Base-by-base conservation (phyloP, 345 rosid species). In the Ceriops zippeliana region DNA sequence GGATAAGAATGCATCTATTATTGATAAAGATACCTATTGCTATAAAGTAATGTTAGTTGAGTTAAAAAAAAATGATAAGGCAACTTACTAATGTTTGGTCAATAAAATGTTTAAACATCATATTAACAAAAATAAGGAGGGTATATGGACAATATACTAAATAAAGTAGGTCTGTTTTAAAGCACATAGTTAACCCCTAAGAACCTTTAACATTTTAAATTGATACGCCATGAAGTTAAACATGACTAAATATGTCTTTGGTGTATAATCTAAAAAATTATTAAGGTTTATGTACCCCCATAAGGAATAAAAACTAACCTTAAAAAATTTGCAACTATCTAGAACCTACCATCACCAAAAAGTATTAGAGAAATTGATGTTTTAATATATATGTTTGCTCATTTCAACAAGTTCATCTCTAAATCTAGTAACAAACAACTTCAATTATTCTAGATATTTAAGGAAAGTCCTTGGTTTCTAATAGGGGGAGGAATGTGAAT, bases 401-500 rank as follows among this genome's bases (percentile, higher is more conserved):
- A 58, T 5, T 2, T 61, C 0, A 19, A 2, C 1, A 5, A 1
- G 37, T 61, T 61, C 5, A 61, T 20, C 0, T 32, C 5, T 4
- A 15, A 11, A 1, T 34, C 24, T 1, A 1, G 24, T 0, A 1
- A 20, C 0, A 31, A 38, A 32, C 1, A 38, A 1, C 6, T 60
- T 1, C 47, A 2, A 5, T 61, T 61, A 0, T 31, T 42, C 4
- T 1, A 11, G 6, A 19, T 26, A 5, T 0, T 28, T 3, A 28
- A 27, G 6, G 6, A 3, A 28, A 1, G 3, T 2, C 19, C 3
- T 0, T 0, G 17, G 1, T 3, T 28, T 59, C 2, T 0, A 15
- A 0, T 31, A 22, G 13, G 20, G 0, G 0, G 0, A 31, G 4
- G 46, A 60, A 28, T 31, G 11, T 6, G 1, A 28, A 1, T 0